These are phyloP conservation scores for Aspergillus flavus DNA, from an alignment of 2,329 filamentous ascomycete genomes.

Conservation along the genomic window DNA sequence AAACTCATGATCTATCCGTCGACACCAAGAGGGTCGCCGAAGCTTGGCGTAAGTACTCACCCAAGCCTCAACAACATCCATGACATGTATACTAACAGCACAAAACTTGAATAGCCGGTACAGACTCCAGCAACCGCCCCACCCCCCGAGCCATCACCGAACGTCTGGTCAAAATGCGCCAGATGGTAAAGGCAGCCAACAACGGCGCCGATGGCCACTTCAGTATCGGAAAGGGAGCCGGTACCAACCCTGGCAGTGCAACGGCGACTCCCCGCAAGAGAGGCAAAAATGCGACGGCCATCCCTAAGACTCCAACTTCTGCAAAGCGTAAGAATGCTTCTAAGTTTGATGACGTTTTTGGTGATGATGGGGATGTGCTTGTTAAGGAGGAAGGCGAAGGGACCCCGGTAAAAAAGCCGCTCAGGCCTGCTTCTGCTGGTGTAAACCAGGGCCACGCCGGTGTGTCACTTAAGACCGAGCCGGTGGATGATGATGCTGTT, in stretches of 20 bases:
- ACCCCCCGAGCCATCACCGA: constrained; percentile 46
- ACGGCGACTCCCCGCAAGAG: constrained; percentile 18
- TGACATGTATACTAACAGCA: not conserved
- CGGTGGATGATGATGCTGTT: not conserved
- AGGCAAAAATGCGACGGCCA: constrained; percentile 8
- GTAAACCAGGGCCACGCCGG: constrained; percentile 5
- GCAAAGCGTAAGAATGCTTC: constrained; percentile 22
- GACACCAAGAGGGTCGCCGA: constrained; percentile 38
- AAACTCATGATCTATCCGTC: constrained; percentile 40
- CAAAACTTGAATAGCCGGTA: not conserved
- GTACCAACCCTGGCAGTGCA: constrained; percentile 3
- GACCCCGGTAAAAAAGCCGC: constrained; percentile 4
- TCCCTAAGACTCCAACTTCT: constrained; percentile 17
- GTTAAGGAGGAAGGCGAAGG: constrained; percentile 19
- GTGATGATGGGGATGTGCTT: not conserved
- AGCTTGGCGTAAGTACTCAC: constrained; percentile 41
- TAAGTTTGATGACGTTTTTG: not conserved
- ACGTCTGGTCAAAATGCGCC: constrained; percentile 40
- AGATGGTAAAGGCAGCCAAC: constrained; percentile 17
- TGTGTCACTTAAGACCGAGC: constrained; percentile 6
- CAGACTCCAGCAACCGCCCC: constrained; percentile 26
- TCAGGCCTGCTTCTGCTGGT: constrained; percentile 4
- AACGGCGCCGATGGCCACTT: constrained; percentile 17
- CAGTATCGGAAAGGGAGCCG: constrained; percentile 18
- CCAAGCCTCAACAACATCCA: not conserved